phyloP scores from a whole-genome alignment of 495 filamentous ascomycete species.

The Penicillium paxilli region DNA sequence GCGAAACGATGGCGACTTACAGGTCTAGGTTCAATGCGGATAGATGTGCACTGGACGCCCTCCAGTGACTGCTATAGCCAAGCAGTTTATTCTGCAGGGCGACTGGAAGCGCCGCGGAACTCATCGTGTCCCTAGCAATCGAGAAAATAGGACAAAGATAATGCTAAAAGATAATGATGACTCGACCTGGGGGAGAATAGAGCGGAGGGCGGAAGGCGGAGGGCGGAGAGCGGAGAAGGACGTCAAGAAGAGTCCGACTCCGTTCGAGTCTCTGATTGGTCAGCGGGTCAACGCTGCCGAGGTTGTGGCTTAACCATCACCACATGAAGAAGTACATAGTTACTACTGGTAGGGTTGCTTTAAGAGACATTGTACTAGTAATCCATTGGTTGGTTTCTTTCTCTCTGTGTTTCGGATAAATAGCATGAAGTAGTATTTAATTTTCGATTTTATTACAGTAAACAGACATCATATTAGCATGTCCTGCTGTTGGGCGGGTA shows the following conservation, averaged over 20 bases:
- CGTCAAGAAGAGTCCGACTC: conserved; percentile 12
- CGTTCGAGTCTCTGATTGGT: neutral
- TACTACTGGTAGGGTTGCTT: too few species aligned
- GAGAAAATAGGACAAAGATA: conserved; percentile 19
- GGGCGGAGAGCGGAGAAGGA: conserved; percentile 11
- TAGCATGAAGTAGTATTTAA: too few species aligned
- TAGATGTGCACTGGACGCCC: conserved; percentile 57
- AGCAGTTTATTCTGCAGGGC: conserved; percentile 46
- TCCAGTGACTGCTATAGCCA: conserved; percentile 29
- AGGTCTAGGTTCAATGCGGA: conserved; percentile 74
- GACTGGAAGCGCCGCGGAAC: conserved; percentile 35
- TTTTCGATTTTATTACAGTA: too few species aligned
- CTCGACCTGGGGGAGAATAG: neutral
- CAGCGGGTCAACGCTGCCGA: conserved; percentile 9
- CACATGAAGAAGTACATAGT: conserved; percentile 12
- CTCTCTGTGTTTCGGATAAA: too few species aligned
- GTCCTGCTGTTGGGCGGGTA: too few species aligned
- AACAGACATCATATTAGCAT: too few species aligned
- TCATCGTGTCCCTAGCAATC: conserved; percentile 29
- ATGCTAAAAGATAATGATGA: too few species aligned
- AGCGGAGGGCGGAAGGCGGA: conserved; percentile 5
- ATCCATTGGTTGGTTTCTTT: too few species aligned
- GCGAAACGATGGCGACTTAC: conserved; percentile 57
- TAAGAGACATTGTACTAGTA: too few species aligned
- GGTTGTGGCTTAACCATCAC: too few species aligned